Evolutionary conservation across 2,329 filamentous ascomycete species (phyloP).

Genomic region (Microsporum audouinii): DNA sequence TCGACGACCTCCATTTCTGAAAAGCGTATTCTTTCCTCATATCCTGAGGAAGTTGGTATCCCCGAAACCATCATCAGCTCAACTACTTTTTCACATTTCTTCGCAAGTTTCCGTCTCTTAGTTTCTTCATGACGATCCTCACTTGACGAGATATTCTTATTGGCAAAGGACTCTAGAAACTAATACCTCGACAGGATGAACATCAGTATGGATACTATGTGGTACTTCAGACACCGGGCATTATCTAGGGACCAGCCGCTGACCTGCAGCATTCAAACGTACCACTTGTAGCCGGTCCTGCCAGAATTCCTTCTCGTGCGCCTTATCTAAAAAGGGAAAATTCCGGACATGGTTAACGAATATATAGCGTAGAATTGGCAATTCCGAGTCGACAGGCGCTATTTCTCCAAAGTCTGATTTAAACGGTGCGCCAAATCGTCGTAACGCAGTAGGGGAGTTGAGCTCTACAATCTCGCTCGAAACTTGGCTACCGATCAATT

Average conservation of each 20-base stretch:
- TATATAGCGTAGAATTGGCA: slow-evolving; percentile 88
- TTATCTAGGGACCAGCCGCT: neutral
- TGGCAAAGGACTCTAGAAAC: slow-evolving; percentile 96
- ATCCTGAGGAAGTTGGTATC: slow-evolving; percentile 86
- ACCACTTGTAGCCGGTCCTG: slow-evolving; percentile 94
- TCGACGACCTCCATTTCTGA: slow-evolving; percentile 96
- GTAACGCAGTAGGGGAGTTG: slow-evolving; percentile 85
- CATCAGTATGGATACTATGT: neutral
- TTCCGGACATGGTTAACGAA: slow-evolving; percentile 97
- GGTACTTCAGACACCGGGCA: neutral
- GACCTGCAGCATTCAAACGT: slow-evolving; percentile 30
- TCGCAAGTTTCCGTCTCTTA: slow-evolving; percentile 80
- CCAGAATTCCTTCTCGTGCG: slow-evolving; percentile 98
- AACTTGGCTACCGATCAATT: slow-evolving; percentile 83
- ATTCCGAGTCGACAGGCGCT: slow-evolving; percentile 80
- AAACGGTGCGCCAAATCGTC: slow-evolving; percentile 91
- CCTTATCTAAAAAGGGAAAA: slow-evolving; percentile 94
- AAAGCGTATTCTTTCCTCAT: slow-evolving; percentile 93
- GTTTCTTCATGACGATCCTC: slow-evolving; percentile 94
- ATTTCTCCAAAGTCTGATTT: slow-evolving; percentile 86
- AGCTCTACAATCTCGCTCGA: slow-evolving; percentile 83
- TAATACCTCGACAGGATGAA: slow-evolving; percentile 26
- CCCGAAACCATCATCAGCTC: slow-evolving; percentile 99
- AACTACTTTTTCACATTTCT: slow-evolving; percentile 88
- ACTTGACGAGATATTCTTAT: slow-evolving; percentile 91